A percentile compares a stretch with the other conserved stretches of the same genome.
Evolutionary conservation across 768 basidiomycete species (phyloP).

Genomic region (Aureoboletus auriporus): DNA sequence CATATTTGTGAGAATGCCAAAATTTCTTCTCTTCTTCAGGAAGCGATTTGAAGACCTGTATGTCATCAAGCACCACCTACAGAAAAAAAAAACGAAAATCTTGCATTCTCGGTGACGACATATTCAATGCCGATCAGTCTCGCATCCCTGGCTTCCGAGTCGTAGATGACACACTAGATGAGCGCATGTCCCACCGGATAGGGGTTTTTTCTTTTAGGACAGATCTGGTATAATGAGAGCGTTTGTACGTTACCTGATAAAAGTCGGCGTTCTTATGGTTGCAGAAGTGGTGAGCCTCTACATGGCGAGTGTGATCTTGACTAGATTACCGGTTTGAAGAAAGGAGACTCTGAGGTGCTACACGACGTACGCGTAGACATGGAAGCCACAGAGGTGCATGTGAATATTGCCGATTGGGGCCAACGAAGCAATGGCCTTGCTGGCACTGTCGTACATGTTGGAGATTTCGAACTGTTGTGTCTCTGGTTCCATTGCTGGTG

Average conservation of each 20-base stretch:
- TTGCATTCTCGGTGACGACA: conserved; percentile 38
- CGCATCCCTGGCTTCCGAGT: conserved; percentile 38
- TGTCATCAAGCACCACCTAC: neutral
- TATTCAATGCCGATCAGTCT: conserved; percentile 54
- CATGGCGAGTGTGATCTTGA: conserved; percentile 30
- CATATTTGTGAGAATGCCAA: conserved; percentile 54
- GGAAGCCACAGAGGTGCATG: conserved; percentile 34
- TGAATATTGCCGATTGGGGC: conserved; percentile 32
- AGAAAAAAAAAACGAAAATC: neutral
- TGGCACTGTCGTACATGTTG: conserved; percentile 23
- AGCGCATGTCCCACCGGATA: conserved; percentile 10
- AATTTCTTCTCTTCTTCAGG: conserved; percentile 44
- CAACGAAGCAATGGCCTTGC: conserved; percentile 28
- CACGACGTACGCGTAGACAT: conserved; percentile 28
- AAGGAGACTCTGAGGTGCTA: neutral
- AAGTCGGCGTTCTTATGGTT: conserved; percentile 35
- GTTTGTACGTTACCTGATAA: conserved; percentile 30
- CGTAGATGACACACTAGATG: conserved; percentile 42
- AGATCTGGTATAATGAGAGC: conserved; percentile 8
- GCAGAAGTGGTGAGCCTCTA: conserved; percentile 45
- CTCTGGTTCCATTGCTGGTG: conserved; percentile 23
- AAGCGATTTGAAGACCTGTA: conserved; percentile 36
- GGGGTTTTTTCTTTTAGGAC: conserved; percentile 10
- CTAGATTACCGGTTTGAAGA: conserved; percentile 10
- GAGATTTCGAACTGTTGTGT: conserved; percentile 19